A percentile compares a stretch with the other conserved stretches of the same genome.
phyloP scores from a whole-genome alignment of 805 yeast species.

The Metschnikowia lochheadii region DNA sequence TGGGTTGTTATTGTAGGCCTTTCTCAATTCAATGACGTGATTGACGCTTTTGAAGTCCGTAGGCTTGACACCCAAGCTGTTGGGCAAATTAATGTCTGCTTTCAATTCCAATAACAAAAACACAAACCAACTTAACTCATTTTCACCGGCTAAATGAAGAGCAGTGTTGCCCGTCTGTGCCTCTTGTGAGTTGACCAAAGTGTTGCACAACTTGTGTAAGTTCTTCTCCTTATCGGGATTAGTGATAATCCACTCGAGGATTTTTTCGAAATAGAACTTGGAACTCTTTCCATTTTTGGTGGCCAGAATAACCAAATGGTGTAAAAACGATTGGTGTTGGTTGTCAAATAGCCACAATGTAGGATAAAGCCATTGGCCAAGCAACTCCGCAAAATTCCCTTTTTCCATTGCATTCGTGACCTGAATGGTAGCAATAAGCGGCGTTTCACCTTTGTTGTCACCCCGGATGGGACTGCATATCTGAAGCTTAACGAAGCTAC shows the following conservation, averaged over 20 bases:
- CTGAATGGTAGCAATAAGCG: slow-evolving; percentile 62
- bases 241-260: slow-evolving; percentile 30
- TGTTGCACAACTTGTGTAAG: slow-evolving; percentile 13
- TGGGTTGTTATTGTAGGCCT: slow-evolving; percentile 13
- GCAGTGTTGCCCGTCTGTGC: slow-evolving; percentile 35
- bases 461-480: slow-evolving; percentile 40
- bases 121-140: slow-evolving; percentile 36
- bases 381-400: slow-evolving; percentile 64
- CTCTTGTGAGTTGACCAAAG: slow-evolving; percentile 33
- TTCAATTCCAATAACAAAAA: slow-evolving; percentile 30
- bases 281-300: slow-evolving; percentile 30
- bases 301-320: slow-evolving; percentile 64
- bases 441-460: slow-evolving; percentile 33
- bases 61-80: slow-evolving; percentile 84
- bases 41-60: slow-evolving; percentile 75
- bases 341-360: slow-evolving; percentile 43
- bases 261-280: slow-evolving; percentile 33
- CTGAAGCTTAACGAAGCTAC: slow-evolving; percentile 31
- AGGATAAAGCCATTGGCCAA: slow-evolving; percentile 68
- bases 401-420: slow-evolving; percentile 81
- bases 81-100: slow-evolving; percentile 61
- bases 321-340: slow-evolving; percentile 75
- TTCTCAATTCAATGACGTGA: slow-evolving; percentile 22
- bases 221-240: slow-evolving; percentile 19
- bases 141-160: slow-evolving; percentile 40